Base-by-base conservation (phyloP, 1,284 basidiomycete genomes). In the Vanrija sp. region DNA sequence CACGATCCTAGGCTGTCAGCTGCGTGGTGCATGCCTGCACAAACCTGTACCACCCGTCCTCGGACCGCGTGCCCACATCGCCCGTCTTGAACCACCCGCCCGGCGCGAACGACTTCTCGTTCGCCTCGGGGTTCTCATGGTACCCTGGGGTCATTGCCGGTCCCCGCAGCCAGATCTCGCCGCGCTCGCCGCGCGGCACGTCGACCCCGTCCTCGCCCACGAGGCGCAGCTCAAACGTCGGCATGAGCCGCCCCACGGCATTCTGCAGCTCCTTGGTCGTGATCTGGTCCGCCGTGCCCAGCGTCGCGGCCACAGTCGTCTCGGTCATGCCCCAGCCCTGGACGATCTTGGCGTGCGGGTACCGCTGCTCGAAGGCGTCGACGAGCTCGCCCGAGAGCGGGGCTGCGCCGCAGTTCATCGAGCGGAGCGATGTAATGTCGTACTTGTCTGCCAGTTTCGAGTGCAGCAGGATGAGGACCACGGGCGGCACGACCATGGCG, bases 21-120 rank as follows among this genome's bases (percentile, higher is more conserved):
- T 19, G 14, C 24, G 7, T n/a, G n/a, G n/a, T n/a, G 16, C 10
- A 16, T 31, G 44, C 24, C 12, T n/a, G 10, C 42, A 19, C n/a
- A 47, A 24, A 36, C 44, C 19, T 19, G 31, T 31, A 76, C 54
- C 70, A 77, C 3, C 87, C 88, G 3, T 88, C 83, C 3, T 72
- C 60, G 58, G 87, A 85, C 6, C 81, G 71, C 10, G 80, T 71
- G 0, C 80, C 85, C 43, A 90, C 81, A 68, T 92, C 89, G 0
- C 89, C 88, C 0, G 88, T 92, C 78, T 87, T 88, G 78, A 89
- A 86, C 87, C 87, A 93, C 2, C 83, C 81, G 2, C 65, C 71
- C 0, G 49, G 49, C 0, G 86, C 88, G 60, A 91, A 86, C 2
- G 83, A 72, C 10, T 83, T 79, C 15, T 72, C 71, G 0, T 87